Evolutionary conservation across 441 rosid genomes (phyloP).

Genomic region (California macrophylla): DNA sequence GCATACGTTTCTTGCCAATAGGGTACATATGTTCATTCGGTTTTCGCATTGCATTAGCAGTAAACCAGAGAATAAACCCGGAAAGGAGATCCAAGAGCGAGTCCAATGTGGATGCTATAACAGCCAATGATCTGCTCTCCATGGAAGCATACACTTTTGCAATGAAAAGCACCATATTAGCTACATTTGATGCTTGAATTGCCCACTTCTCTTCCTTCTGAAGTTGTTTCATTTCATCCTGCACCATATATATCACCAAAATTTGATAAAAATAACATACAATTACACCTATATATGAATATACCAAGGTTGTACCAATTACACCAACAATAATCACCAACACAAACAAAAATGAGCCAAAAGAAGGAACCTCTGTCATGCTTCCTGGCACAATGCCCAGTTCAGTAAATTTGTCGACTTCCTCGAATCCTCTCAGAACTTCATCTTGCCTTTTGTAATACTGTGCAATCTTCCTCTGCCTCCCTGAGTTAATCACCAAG

Average conservation of each 20-base stretch:
- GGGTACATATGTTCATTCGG: constrained; percentile 42
- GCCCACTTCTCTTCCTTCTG: constrained; percentile 37
- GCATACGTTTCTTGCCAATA: constrained; percentile 58
- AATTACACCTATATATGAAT: no score
- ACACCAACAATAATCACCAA: background rate
- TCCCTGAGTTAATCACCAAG: background rate
- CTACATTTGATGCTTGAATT: constrained; percentile 38
- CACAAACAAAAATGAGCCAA: background rate
- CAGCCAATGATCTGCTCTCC: constrained; percentile 51
- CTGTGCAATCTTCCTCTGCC: constrained; percentile 21
- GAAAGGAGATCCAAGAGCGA: constrained; percentile 51
- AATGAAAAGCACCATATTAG: constrained; percentile 43
- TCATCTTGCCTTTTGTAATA: constrained; percentile 43
- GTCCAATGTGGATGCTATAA: constrained; percentile 55
- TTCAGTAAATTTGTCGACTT: constrained; percentile 38
- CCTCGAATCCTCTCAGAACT: constrained; percentile 34
- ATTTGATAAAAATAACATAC: background rate
- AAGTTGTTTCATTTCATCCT: constrained; percentile 35
- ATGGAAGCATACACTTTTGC: constrained; percentile 48
- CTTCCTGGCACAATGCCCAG: constrained; percentile 33
- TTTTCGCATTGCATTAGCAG: constrained; percentile 35
- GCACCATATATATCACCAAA: background rate
- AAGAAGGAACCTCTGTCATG: constrained; percentile 27
- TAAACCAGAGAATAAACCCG: constrained; percentile 57
- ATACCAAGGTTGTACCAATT: background rate